Conservation (phyloP, 176 grass and related monocot species). For the Cenchrus americanus region DNA sequence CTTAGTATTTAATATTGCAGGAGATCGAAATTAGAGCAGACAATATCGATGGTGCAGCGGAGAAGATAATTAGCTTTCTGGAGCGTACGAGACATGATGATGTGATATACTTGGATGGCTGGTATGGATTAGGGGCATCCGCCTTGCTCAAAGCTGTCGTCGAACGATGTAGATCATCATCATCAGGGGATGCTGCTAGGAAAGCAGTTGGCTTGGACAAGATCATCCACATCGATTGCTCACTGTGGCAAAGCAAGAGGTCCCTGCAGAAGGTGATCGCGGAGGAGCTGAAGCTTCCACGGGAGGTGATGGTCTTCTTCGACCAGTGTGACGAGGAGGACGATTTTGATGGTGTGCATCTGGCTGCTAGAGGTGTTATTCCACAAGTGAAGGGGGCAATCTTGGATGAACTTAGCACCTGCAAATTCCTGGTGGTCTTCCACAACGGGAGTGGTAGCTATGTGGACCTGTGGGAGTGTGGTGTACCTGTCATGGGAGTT, state of each 20-base stretch:
- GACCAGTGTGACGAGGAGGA: not conserved
- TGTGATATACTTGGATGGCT: not conserved
- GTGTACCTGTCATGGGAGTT: not conserved
- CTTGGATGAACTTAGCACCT: not conserved
- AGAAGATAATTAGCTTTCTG: not conserved
- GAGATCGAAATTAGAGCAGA: fast-evolving
- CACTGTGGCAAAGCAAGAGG: constrained; percentile 3
- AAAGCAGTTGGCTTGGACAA: not conserved
- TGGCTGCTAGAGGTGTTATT: not conserved
- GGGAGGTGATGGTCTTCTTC: not conserved
- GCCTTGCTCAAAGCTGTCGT: not conserved
- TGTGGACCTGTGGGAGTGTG: not conserved
- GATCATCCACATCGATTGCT: constrained; percentile 5
- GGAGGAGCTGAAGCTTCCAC: not conserved
- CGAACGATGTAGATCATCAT: not conserved
- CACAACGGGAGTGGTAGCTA: not conserved
- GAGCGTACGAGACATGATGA: too few relatives aligned
- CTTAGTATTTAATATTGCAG: not conserved
- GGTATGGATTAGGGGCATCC: not conserved
- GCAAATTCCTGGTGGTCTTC: not conserved
- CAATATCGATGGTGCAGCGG: not conserved
- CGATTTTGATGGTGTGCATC: not conserved
- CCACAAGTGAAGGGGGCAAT: not conserved
- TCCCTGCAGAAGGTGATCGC: not conserved
- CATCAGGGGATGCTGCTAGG: not conserved